Evolutionary conservation across 2,329 filamentous ascomycete species (phyloP).

Genomic region (Dactylonectria estremocensis): DNA sequence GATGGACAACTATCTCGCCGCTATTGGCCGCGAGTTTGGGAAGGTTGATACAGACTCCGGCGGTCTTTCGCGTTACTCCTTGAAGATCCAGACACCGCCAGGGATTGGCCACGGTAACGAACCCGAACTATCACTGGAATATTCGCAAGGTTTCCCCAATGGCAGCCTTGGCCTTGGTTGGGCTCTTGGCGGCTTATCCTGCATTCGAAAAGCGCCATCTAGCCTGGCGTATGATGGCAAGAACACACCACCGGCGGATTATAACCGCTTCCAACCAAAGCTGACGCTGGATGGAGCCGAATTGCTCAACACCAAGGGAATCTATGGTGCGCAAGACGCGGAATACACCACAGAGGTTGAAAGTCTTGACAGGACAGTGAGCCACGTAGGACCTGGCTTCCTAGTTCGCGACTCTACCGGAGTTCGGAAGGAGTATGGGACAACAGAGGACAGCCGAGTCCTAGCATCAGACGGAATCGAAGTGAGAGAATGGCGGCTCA

Average conservation of each 20-base stretch:
- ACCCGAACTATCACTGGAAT: slow-evolving; percentile 14
- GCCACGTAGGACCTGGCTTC: not conserved
- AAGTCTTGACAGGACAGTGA: not conserved
- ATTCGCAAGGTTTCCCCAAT: slow-evolving; percentile 13
- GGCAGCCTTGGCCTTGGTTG: slow-evolving; percentile 4
- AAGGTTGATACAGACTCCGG: slow-evolving; percentile 9
- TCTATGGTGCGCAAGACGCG: not conserved
- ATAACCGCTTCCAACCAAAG: slow-evolving; percentile 7
- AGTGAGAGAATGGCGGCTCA: slow-evolving; percentile 22
- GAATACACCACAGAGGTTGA: slow-evolving; percentile 6
- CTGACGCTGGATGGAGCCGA: slow-evolving; percentile 5
- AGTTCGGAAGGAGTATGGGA: slow-evolving; percentile 11
- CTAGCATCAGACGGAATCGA: not conserved
- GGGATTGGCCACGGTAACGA: slow-evolving; percentile 7
- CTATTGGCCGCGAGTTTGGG: not conserved
- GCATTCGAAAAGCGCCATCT: not conserved
- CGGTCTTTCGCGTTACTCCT: slow-evolving; percentile 9
- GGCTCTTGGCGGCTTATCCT: slow-evolving; percentile 4
- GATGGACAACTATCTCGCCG: not conserved
- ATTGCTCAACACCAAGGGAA: slow-evolving; percentile 13
- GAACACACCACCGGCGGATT: slow-evolving; percentile 11
- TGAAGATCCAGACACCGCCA: slow-evolving; percentile 7
- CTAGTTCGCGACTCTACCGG: slow-evolving; percentile 1
- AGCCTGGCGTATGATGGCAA: not conserved
- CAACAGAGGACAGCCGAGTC: slow-evolving; percentile 6